Base-by-base conservation (phyloP, 2,329 filamentous ascomycete species). In the Neonectria magnoliae region DNA sequence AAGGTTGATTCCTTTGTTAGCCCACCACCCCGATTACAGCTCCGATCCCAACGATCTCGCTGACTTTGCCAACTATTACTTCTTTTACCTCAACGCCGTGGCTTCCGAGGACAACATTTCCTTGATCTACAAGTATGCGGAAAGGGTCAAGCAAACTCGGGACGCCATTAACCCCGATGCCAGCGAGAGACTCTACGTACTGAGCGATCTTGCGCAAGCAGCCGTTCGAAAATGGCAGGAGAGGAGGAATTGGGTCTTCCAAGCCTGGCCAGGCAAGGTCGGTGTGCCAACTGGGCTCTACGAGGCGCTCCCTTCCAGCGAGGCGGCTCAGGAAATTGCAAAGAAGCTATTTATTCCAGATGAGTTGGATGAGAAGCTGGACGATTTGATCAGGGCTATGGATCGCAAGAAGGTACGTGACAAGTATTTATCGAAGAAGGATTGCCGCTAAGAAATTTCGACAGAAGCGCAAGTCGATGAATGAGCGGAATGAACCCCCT, bases 11-110 rank as follows among this genome's bases (percentile, higher is more conserved):
- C 96, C 94, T 53, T 82, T 99, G 47, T 85, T 99, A 47, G 94
- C 95, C 5, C 95, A 98, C 76, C 96, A 99, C 77, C 94, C 94
- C 1, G 96, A 99, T 77, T 98, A 95, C 71, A 89, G 87, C 65
- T 77, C 84, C 2, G 85, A 88, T 6, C 80, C 89, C 2, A 85
- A 88, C 14, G 91, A 94, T 52, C 81, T 98, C 53, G 84, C 90
- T 48, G 93, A 97, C 75, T 94, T 97, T 77, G 90, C 93, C 6
- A 90, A 90, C 71, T 99, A 98, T 77, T 90, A 99, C 62, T 78
- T 98, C 45, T 98, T 95, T 80, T 99, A 97, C 76, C 84, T 98
- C 51, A 90, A 87, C 66, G 89, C 90, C 41, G 90, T 98, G 18
- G 93, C 93, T 10, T 95, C 90, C 0, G 92, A 97, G 77, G 88